These are phyloP conservation scores for Amphirosellinia nigrospora DNA, from an alignment of 495 filamentous ascomycete genomes.

Conservation along the genomic window DNA sequence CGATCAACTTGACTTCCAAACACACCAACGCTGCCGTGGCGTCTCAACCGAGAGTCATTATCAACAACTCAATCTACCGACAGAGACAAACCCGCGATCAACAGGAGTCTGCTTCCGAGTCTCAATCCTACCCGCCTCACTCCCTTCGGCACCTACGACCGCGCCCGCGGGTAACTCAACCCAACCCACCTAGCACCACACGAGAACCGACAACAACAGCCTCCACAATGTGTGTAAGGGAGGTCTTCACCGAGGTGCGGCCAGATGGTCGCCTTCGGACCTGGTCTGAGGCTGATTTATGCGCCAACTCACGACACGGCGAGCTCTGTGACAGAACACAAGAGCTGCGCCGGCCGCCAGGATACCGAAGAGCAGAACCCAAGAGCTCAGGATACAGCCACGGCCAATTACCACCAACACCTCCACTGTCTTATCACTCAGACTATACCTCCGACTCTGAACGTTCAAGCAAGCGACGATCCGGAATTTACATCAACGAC, in stretches of 20 bases:
- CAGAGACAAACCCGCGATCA: slow-evolving; percentile 28
- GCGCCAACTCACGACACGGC: slow-evolving; percentile 29
- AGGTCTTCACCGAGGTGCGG: slow-evolving; percentile 39
- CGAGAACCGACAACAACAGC: slow-evolving; percentile 33
- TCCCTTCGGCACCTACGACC: slow-evolving; percentile 28
- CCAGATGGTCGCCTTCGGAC: slow-evolving; percentile 30
- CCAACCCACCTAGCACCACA: slow-evolving; percentile 34
- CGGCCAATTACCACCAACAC: slow-evolving; percentile 41
- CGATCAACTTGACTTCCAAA: slow-evolving; percentile 47
- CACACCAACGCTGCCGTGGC: slow-evolving; percentile 43
- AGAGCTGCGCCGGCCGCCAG: slow-evolving; percentile 27
- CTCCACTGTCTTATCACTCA: slow-evolving; percentile 49
- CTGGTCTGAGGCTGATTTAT: slow-evolving; percentile 14
- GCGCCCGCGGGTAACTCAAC: slow-evolving; percentile 32
- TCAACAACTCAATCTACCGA: slow-evolving; percentile 41
- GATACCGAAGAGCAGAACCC: slow-evolving; percentile 32
- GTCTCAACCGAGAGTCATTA: slow-evolving; percentile 36
- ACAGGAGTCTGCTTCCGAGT: slow-evolving; percentile 26
- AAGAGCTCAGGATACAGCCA: slow-evolving; percentile 33
- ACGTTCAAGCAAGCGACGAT: slow-evolving; percentile 38
- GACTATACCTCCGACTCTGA: slow-evolving; percentile 46
- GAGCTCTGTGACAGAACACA: slow-evolving; percentile 27
- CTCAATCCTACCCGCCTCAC: slow-evolving; percentile 17
- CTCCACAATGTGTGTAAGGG: slow-evolving; percentile 52
- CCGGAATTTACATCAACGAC: slow-evolving; percentile 43